Base-by-base conservation (phyloP, 176 grass and related monocot genomes). In the Thinopyrum elongatum region DNA sequence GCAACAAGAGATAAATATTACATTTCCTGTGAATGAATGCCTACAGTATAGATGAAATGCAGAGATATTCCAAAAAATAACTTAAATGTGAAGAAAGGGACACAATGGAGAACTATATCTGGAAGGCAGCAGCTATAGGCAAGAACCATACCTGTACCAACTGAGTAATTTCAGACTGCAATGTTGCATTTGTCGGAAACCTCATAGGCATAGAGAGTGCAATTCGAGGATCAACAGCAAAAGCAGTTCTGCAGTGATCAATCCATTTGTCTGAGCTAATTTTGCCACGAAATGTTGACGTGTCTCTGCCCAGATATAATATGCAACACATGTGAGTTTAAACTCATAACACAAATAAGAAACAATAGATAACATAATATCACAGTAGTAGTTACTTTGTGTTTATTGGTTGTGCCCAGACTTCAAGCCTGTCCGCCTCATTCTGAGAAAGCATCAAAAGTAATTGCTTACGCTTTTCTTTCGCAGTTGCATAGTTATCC, bases 371-470 rank as follows among this genome's bases (percentile, higher is more conserved):
- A 76, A 44, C 30, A 80, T 65, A 63, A 76, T 57, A 65, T 74
- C 67, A 66, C 10, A 4, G 38, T 60, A 65, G 41, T 51, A 83
- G 62, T 68, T 99, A 96, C 97, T 99, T 99, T 30, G 89, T 95
- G 87, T 99, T 96, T 87, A 94, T 80, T 60, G 92, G 97, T 81
- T 99, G 94, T 74, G 97, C 94, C 97, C 97, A 99, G 70, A 99
- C 94, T 88, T 99, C 97, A 81, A 99, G 92, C 82, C 94, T 94
- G 61, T 99, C 97, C 81, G 92, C 80, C 93, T 99, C 97, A 84
- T 99, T 86, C 84, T 99, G 97, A 67, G 92, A 96, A 82, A 99
- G 88, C 83, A 92, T 91, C 15, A 93, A 31, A 89, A 99, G 94
- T 83, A 99, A 85, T 61, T 99, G 97, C 63, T 94, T 99, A 57